Base-by-base conservation (phyloP, 805 yeast genomes). In the Yamadazyma insecticola region DNA sequence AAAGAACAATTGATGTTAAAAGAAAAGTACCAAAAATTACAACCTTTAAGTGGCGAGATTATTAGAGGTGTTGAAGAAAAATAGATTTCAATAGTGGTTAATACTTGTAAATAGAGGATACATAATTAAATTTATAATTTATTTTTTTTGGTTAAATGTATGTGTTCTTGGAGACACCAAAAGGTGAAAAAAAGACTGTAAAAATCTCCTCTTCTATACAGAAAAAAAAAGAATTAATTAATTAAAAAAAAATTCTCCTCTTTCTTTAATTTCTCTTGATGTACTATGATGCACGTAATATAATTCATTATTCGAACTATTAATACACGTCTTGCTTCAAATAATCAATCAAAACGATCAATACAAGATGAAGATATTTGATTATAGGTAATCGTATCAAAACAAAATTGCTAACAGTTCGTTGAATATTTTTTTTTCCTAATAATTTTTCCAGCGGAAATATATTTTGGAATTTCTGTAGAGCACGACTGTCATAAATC, bases 1-100 rank as follows among this genome's bases (percentile, higher is more conserved):
- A 73, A 70, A 36, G 67, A 72, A 30, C 92, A 84, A 49, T 70
- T 70, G 44, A 70, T 70, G 39, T 66, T 84, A 45, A 64, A 71
- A 42, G 70, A 74, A 37, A 65, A 78, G 43, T 74, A 71, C 37
- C 79, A 73, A 41, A 53, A 66, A 24, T 41, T 71, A 6, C 94
- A 84, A 52, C 89, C 89, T 5, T 61, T 84, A 22, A 45, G 40
- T 9, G 45, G 38, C 2, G 66, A 62, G 32, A 55, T 63, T 32
- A 61, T 63, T 22, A 40, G 48, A 5, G 69, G 61, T 0, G 60
- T 29, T 13, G 33, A 24, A 6, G 28, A 29, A 51, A 13, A 54
- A 53, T 12, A 25, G n/a, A n/a, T n/a, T n/a, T n/a, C n/a, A n/a
- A n/a, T n/a, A n/a, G n/a, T n/a, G n/a, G n/a, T n/a, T n/a, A n/a